These are phyloP conservation scores for Gracilaria caudata DNA, from an alignment of 23 red algal genomes.

Conservation along the genomic window DNA sequence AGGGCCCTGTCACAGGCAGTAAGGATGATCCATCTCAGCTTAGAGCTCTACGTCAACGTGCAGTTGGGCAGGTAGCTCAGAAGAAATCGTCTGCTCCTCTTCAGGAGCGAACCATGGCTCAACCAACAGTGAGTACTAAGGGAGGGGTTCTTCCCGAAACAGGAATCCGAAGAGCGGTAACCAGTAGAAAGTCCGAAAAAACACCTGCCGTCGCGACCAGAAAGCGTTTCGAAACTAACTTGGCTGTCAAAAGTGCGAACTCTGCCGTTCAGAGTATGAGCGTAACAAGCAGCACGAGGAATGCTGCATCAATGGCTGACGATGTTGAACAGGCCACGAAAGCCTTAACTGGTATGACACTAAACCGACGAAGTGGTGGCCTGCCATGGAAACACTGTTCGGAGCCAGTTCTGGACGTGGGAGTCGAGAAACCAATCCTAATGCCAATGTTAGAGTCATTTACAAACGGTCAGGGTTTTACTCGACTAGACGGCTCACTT, in stretches of 20 bases:
- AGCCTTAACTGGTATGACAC: background rate
- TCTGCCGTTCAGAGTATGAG: background rate
- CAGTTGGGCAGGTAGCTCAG: background rate
- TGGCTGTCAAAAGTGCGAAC: background rate
- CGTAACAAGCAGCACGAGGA: background rate
- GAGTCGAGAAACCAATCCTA: background rate
- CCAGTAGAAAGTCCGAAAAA: background rate
- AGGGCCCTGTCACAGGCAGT: background rate
- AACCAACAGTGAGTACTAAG: background rate
- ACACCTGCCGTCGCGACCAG: background rate
- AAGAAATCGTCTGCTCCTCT: background rate
- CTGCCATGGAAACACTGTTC: constrained; percentile 7
- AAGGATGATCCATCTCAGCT: background rate
- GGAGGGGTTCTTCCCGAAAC: background rate
- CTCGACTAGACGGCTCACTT: background rate
- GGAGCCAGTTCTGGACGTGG: too few relatives aligned
- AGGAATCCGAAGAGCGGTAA: background rate
- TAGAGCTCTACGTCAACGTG: background rate
- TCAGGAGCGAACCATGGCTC: background rate
- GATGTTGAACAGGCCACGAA: background rate
- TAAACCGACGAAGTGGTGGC: background rate
- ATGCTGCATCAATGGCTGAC: background rate
- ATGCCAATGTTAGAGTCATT: background rate
- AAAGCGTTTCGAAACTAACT: background rate
- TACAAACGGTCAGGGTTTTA: constrained; percentile 1